Evolutionary conservation across 176 grass and related monocot genomes (phyloP).

Genomic region (Eragrostis curvula): DNA sequence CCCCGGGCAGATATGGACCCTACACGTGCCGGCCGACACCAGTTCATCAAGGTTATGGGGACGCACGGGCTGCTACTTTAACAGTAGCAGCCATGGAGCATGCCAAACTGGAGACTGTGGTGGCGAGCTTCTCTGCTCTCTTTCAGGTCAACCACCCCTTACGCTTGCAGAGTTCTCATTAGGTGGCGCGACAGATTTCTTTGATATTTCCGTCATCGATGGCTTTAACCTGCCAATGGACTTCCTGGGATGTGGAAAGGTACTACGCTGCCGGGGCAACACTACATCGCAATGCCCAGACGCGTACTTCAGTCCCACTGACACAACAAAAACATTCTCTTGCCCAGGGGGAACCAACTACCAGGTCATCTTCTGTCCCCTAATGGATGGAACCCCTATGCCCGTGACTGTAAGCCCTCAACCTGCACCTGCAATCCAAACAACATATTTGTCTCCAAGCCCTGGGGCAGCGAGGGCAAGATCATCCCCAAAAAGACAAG

Average conservation of each 20-base stretch:
- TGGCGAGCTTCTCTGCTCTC: neutral
- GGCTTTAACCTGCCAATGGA: conserved; percentile 46
- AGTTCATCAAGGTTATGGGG: neutral
- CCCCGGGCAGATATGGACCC: too few species aligned
- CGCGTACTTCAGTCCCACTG: neutral
- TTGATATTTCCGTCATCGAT: conserved; percentile 36
- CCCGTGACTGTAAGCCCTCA: too few species aligned
- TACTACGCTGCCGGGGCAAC: neutral
- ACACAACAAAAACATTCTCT: neutral
- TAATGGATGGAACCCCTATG: too few species aligned
- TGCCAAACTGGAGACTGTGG: neutral
- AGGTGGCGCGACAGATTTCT: neutral
- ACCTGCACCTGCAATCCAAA: too few species aligned
- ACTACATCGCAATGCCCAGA: conserved; percentile 15
- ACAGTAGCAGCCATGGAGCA: neutral
- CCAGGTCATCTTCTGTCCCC: conserved; percentile 32
- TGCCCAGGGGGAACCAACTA: conserved; percentile 23
- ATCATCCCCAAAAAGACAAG: too few species aligned
- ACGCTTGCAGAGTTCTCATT: conserved; percentile 23
- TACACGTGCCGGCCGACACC: neutral
- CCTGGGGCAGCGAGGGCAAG: too few species aligned
- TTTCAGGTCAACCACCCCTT: neutral
- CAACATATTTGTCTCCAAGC: too few species aligned
- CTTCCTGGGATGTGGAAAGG: conserved; percentile 15
- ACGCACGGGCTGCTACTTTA: neutral